These are phyloP conservation scores for Zarea fungicola DNA, from an alignment of 2,329 filamentous ascomycete species.

Conservation along the genomic window DNA sequence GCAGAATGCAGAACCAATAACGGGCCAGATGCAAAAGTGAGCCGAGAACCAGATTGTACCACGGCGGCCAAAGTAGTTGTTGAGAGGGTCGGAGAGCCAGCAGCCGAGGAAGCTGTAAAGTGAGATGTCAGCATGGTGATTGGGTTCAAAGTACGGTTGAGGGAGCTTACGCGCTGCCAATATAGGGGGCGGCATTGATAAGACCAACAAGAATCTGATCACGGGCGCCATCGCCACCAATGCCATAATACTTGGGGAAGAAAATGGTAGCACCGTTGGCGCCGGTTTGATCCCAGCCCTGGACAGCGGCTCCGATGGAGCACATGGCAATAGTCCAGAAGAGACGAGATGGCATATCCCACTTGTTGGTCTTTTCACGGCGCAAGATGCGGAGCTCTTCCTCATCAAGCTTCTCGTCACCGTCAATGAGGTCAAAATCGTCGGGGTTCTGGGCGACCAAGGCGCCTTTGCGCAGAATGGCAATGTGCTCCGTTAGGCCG, in stretches of 20 bases:
- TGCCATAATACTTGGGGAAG: conserved; percentile 50
- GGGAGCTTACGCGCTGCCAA: conserved; percentile 34
- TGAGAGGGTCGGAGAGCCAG: conserved; percentile 65
- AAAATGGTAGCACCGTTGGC: conserved; percentile 59
- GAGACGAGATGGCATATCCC: conserved; percentile 56
- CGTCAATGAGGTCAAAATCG: conserved; percentile 53
- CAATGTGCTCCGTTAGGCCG: conserved; percentile 52
- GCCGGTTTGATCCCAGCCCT: conserved; percentile 65
- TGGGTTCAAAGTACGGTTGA: background rate
- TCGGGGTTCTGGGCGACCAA: conserved; percentile 67
- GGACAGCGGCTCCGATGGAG: conserved; percentile 65
- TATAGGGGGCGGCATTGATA: conserved; percentile 55
- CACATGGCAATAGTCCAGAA: conserved; percentile 64
- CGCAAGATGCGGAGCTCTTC: conserved; percentile 54
- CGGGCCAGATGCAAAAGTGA: conserved; percentile 64
- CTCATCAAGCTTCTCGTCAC: conserved; percentile 52
- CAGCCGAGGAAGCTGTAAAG: conserved; percentile 41
- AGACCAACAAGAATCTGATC: conserved; percentile 55
- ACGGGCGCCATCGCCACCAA: conserved; percentile 28
- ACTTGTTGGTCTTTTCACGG: conserved; percentile 62
- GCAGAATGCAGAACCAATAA: conserved; percentile 65
- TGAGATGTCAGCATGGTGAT: background rate
- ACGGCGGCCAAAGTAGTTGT: conserved; percentile 38
- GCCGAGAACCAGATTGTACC: conserved; percentile 66
- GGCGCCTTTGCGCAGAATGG: conserved; percentile 62